Evolutionary conservation across 2,329 filamentous ascomycete species (phyloP).

Genomic region (Salinomyces thailandicus): DNA sequence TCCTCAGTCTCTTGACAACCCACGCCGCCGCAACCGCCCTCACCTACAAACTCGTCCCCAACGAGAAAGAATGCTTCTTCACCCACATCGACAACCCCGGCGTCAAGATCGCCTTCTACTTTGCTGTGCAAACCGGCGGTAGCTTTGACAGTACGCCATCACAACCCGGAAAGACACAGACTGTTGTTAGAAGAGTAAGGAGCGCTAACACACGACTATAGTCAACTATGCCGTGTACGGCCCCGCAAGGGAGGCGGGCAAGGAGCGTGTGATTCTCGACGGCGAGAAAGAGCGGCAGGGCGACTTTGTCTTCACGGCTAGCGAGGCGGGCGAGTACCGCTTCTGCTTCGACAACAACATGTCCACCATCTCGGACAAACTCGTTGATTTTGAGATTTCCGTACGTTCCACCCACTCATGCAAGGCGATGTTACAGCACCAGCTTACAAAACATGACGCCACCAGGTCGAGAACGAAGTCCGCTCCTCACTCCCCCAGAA

Average conservation of each 20-base stretch:
- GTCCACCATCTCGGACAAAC: conserved; percentile 95
- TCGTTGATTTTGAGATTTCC: conserved; percentile 94
- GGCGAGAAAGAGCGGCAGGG: conserved; percentile 89
- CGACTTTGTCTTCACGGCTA: conserved; percentile 94
- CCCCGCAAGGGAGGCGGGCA: conserved; percentile 43
- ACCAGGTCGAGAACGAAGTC: conserved; percentile 78
- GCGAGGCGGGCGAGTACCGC: conserved; percentile 75
- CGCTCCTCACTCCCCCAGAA: conserved; percentile 74
- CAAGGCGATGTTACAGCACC: background rate
- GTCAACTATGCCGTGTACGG: conserved; percentile 84
- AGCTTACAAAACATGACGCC: background rate
- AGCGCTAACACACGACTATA: conserved; percentile 6
- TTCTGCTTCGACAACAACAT: conserved; percentile 99
- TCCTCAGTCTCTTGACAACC: conserved; percentile 56
- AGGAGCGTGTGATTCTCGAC: conserved; percentile 66
- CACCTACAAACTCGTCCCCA: conserved; percentile 81
- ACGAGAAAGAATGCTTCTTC: conserved; percentile 96
- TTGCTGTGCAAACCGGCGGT: conserved; percentile 97
- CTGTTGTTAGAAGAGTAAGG: background rate
- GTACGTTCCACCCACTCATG: conserved; percentile 45
- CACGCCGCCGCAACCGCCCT: conserved; percentile 76
- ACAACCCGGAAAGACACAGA: background rate
- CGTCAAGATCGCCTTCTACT: conserved; percentile 95
- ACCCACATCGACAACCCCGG: conserved; percentile 64
- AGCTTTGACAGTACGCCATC: conserved; percentile 60